Conservation (phyloP, 495 filamentous ascomycete genomes). For the Hypomontagnella monticulosa region DNA sequence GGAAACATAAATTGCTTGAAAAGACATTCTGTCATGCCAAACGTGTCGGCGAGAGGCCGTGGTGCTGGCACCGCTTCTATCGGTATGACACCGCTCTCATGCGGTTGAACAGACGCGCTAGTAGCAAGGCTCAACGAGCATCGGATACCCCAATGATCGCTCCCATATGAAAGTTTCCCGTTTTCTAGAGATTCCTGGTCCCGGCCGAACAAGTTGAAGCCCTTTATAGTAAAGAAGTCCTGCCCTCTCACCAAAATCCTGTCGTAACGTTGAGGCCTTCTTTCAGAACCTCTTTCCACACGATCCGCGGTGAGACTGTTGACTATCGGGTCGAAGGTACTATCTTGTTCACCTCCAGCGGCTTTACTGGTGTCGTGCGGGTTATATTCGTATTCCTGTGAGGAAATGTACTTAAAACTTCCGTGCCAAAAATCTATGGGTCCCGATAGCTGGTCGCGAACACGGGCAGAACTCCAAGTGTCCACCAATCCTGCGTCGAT, state of each 20-base stretch:
- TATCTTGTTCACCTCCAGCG: constrained; percentile 63
- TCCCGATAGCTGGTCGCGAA: constrained; percentile 11
- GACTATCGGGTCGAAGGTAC: constrained; percentile 63
- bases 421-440: too few relatives aligned
- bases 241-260: constrained; percentile 60
- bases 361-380: constrained; percentile 28
- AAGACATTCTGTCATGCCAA: constrained; percentile 43
- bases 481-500: constrained; percentile 51
- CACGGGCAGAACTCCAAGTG: constrained; percentile 52
- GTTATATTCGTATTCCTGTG: constrained; percentile 34
- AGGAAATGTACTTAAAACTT: constrained; percentile 33
- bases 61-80: constrained; percentile 41
- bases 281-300: constrained; percentile 50
- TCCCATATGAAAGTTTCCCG: constrained; percentile 49
- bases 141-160: constrained; percentile 67
- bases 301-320: constrained; percentile 61
- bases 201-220: constrained; percentile 62
- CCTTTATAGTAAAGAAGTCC: constrained; percentile 45
- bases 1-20: constrained; percentile 51
- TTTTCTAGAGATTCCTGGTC: constrained; percentile 3
- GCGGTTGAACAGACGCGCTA: constrained; percentile 16
- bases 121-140: constrained; percentile 48
- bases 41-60: constrained; percentile 27
- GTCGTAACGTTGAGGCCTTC: constrained; percentile 68
- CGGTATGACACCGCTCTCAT: constrained; percentile 31